Percentiles rank a stretch among this genome's conserved stretches.
Evolutionary conservation across 176 grass and related monocot genomes (phyloP).

Genomic region (Musa itinerans): DNA sequence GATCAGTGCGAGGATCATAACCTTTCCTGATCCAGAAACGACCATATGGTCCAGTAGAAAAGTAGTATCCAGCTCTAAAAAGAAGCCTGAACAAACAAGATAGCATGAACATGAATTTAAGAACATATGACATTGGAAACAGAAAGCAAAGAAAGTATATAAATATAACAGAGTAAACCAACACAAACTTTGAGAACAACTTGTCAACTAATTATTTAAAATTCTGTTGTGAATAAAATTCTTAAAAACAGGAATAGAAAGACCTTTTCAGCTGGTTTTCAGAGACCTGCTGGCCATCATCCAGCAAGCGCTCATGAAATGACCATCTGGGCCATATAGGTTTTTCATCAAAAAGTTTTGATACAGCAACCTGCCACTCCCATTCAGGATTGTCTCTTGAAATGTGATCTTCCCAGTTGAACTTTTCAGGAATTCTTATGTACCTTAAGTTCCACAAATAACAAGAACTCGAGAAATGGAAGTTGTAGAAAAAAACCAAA

Average conservation of each 20-base stretch:
- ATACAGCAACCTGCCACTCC: slow-evolving; percentile 62
- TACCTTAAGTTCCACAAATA: slow-evolving; percentile 42
- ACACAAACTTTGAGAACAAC: not conserved
- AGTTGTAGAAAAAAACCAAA: not conserved
- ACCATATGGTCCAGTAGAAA: slow-evolving; percentile 76
- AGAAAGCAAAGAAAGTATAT: not conserved
- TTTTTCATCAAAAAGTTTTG: slow-evolving; percentile 83
- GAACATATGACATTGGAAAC: slow-evolving; percentile 6
- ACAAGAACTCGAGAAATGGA: not conserved
- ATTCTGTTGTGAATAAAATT: not conserved
- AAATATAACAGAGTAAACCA: not conserved
- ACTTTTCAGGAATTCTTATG: slow-evolving; percentile 47
- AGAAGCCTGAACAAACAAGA: slow-evolving; percentile 57
- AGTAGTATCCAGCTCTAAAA: slow-evolving; percentile 97
- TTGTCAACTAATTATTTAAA: not conserved
- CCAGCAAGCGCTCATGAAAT: slow-evolving; percentile 60
- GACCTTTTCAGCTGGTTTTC: slow-evolving; percentile 72
- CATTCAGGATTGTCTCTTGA: slow-evolving; percentile 49
- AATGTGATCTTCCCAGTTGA: slow-evolving; percentile 86
- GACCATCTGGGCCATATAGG: slow-evolving; percentile 90
- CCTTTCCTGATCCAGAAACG: slow-evolving; percentile 92
- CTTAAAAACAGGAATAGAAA: slow-evolving; percentile 11
- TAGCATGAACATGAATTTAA: slow-evolving; percentile 13
- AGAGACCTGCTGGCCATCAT: slow-evolving; percentile 58
- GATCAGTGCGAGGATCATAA: slow-evolving; percentile 81